Evolutionary conservation across 371 early-diverging fungal species (phyloP).

Genomic region (Paramicrosporidium saccamoebae): DNA sequence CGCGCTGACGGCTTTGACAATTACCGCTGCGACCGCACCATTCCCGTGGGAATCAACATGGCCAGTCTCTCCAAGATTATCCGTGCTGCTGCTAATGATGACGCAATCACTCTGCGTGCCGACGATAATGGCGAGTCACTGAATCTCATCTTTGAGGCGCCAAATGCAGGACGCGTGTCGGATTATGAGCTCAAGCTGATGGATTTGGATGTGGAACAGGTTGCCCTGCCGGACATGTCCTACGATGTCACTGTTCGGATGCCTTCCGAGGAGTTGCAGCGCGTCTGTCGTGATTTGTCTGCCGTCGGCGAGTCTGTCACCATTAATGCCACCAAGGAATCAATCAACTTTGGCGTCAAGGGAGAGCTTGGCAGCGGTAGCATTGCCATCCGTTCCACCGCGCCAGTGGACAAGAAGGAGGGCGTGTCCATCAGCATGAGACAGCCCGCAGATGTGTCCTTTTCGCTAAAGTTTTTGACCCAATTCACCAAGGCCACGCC

Average conservation of each 20-base stretch:
- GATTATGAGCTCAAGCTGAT: slow-evolving; percentile 87
- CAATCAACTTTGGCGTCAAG: slow-evolving; percentile 47
- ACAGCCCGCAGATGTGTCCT: slow-evolving; percentile 40
- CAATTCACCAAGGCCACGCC: slow-evolving; percentile 87
- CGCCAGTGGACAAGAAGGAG: slow-evolving; percentile 27
- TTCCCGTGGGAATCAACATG: slow-evolving; percentile 70
- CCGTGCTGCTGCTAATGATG: slow-evolving; percentile 72
- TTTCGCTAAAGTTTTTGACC: slow-evolving; percentile 70
- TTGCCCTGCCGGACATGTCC: slow-evolving; percentile 73
- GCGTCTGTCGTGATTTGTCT: slow-evolving; percentile 59
- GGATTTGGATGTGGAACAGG: slow-evolving; percentile 81
- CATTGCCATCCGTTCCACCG: slow-evolving; percentile 38
- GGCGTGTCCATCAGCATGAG: slow-evolving; percentile 30
- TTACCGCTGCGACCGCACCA: slow-evolving; percentile 74
- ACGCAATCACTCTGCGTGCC: slow-evolving; percentile 58
- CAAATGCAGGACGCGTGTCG: slow-evolving; percentile 40
- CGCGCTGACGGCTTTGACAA: slow-evolving; percentile 67
- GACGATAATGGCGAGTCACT: slow-evolving; percentile 54
- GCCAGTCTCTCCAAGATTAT: slow-evolving; percentile 58
- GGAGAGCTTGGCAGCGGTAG: slow-evolving; percentile 70
- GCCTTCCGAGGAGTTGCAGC: slow-evolving; percentile 61
- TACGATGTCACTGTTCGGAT: slow-evolving; percentile 66
- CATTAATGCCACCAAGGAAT: slow-evolving; percentile 68
- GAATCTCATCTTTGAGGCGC: slow-evolving; percentile 45
- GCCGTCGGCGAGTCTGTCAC: slow-evolving; percentile 56